Evolutionary conservation across 441 rosid species (phyloP).

Genomic region (Erodium trifolium): DNA sequence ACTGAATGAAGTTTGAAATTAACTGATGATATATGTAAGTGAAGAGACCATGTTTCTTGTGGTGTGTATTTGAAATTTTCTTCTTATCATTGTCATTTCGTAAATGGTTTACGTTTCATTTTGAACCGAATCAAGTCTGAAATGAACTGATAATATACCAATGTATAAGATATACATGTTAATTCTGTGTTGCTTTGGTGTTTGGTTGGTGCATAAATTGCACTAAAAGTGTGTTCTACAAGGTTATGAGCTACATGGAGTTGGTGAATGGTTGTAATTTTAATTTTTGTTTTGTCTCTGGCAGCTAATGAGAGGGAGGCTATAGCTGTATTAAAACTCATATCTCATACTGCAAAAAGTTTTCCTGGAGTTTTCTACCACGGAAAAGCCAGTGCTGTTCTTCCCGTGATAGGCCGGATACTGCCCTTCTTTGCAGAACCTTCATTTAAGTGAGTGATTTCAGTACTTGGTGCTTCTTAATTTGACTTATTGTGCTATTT

Average conservation of each 20-base stretch:
- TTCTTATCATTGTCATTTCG: neutral
- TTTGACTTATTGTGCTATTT: neutral
- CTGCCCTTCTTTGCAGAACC: slow-evolving; percentile 86
- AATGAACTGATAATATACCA: neutral
- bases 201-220: neutral
- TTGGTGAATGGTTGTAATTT: neutral
- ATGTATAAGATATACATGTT: neutral
- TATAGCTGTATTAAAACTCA: slow-evolving; percentile 74
- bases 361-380: slow-evolving; percentile 78
- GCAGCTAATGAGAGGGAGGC: slow-evolving; percentile 83
- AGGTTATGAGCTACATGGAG: neutral
- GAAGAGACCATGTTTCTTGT: neutral
- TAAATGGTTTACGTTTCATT: neutral
- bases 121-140: neutral
- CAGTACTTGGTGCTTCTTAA: neutral
- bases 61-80: too few species aligned
- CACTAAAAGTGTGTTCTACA: neutral
- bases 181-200: slow-evolving; percentile 1
- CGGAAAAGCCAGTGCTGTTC: slow-evolving; percentile 60
- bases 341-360: slow-evolving; percentile 64
- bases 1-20: neutral
- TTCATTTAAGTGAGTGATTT: slow-evolving; percentile 52
- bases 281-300: slow-evolving; percentile 19
- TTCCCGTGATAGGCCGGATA: slow-evolving; percentile 73
- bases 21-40: neutral